A percentile compares a stretch with the other conserved stretches of the same genome.
These are phyloP conservation scores for Mrakia frigida DNA, from an alignment of 768 basidiomycete genomes.

Conservation along the genomic window DNA sequence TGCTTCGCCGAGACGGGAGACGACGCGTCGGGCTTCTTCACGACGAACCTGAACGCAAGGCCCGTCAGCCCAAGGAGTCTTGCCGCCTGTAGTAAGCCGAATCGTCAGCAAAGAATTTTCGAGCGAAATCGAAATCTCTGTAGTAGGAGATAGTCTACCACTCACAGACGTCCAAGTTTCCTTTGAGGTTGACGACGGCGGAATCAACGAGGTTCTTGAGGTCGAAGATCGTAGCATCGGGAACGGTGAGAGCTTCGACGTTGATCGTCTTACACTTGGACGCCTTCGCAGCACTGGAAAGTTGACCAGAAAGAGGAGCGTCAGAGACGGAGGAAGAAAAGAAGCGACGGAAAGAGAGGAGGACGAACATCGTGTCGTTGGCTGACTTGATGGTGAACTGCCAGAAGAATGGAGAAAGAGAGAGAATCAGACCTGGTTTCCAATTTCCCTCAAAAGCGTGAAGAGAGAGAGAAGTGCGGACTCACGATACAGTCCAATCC, in stretches of 20 bases:
- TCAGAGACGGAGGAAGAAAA: neutral
- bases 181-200: neutral
- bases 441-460: too few relatives aligned
- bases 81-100: too few relatives aligned
- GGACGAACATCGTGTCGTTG: neutral
- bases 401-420: neutral
- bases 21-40: neutral
- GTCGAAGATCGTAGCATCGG: neutral
- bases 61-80: slow-evolving; percentile 2
- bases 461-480: neutral
- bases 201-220: neutral
- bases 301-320: neutral
- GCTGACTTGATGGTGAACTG: slow-evolving; percentile 1
- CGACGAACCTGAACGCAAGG: neutral
- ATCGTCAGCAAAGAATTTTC: too few relatives aligned
- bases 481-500: neutral
- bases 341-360: neutral
- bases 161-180: slow-evolving; percentile 4
- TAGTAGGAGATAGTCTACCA: too few relatives aligned
- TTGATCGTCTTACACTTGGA: neutral
- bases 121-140: too few relatives aligned
- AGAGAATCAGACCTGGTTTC: neutral
- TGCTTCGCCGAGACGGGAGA: too few relatives aligned
- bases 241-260: neutral
- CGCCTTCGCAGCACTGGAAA: neutral